Evolutionary conservation across 164 flowering plant species (phyloP).

Genomic region (Chloranthus sessilifolius): DNA sequence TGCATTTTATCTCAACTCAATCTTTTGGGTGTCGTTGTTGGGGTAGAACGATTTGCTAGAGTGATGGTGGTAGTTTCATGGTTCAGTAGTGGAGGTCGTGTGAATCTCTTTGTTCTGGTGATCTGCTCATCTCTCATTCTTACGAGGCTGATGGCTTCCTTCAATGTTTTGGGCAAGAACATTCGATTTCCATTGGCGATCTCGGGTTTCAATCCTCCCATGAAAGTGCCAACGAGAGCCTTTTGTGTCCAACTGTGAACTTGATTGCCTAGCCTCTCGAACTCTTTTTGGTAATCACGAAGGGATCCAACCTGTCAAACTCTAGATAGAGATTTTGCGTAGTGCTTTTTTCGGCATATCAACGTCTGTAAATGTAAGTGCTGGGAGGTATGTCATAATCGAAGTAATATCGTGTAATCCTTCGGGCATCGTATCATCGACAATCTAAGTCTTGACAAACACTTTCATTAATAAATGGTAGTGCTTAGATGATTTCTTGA

Average conservation of each 20-base stretch:
- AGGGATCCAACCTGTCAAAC: neutral
- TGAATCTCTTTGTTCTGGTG: neutral
- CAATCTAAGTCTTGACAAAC: no score
- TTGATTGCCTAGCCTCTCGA: neutral
- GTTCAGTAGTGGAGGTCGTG: neutral
- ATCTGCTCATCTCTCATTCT: neutral
- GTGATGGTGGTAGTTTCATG: neutral
- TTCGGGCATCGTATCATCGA: no score
- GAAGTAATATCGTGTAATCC: no score
- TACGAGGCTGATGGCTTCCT: neutral
- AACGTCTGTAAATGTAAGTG: no score
- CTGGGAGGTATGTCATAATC: no score
- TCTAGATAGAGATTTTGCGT: neutral
- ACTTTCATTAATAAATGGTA: no score
- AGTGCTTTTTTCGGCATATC: no score
- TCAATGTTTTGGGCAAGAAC: neutral
- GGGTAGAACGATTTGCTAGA: neutral
- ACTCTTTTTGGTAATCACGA: neutral
- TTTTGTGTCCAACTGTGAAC: no score
- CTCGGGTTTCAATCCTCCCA: neutral
- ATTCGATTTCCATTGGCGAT: neutral
- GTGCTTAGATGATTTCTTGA: no score
- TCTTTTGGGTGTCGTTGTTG: neutral
- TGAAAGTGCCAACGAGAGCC: neutral
- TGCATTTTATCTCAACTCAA: neutral